phyloP scores from a whole-genome alignment of 495 filamentous ascomycete genomes.

The Neurospora pannonica region DNA sequence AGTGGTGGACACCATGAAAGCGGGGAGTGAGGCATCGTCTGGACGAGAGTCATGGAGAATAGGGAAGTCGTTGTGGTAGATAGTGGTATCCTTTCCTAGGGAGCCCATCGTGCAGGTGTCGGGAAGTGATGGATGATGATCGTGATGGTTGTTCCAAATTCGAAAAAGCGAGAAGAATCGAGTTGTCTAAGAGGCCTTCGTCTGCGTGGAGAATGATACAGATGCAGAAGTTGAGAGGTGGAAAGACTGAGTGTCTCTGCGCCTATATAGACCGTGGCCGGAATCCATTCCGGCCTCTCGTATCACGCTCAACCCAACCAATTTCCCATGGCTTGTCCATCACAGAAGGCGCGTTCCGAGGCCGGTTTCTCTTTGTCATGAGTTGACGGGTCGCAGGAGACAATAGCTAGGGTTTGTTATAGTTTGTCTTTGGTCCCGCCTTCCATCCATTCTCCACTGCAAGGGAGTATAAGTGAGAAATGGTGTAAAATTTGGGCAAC shows the following conservation, averaged over 20 bases:
- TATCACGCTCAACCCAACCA: background rate
- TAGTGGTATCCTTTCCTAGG: constrained; percentile 13
- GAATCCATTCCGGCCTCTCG: constrained; percentile 52
- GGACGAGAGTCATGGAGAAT: constrained; percentile 32
- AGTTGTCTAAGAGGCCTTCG: background rate
- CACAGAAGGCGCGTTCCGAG: background rate
- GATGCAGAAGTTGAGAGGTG: constrained; percentile 6
- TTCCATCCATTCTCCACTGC: background rate
- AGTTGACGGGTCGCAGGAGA: background rate
- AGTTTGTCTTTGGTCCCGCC: background rate
- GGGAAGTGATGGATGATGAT: constrained; percentile 8
- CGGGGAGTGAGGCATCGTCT: constrained; percentile 45
- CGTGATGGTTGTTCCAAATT: background rate
- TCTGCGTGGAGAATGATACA: constrained; percentile 3
- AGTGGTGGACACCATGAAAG: constrained; percentile 81
- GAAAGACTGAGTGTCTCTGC: constrained; percentile 25
- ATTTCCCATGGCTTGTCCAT: background rate
- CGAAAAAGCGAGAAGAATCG: background rate
- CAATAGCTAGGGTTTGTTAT: background rate
- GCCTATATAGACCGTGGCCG: constrained; percentile 52
- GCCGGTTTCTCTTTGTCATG: constrained; percentile 24
- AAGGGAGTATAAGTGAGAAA: background rate
- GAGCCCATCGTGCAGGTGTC: constrained; percentile 28
- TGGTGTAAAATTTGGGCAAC: background rate
- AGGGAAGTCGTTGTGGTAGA: constrained; percentile 17